Evolutionary conservation across 768 basidiomycete genomes (phyloP), one percentile per base, ranked within the genome.

Genomic region (Suillus plorans): DNA sequence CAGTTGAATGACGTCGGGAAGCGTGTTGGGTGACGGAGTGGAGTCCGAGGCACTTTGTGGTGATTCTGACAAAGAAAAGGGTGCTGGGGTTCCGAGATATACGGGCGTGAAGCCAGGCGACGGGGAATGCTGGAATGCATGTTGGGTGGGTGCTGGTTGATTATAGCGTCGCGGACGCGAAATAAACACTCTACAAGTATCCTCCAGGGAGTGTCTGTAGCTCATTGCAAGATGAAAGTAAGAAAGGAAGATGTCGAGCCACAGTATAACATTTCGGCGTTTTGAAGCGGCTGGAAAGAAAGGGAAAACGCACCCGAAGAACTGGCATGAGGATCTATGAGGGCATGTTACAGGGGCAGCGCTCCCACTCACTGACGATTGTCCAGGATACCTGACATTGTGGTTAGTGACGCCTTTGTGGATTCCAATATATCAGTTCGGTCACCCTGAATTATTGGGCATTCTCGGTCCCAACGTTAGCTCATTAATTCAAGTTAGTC

Each of bases 151-250:
- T 36, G 56, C 61, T 20, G 37, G 47, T 55, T 62, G 61, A n/a
- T 55, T 20, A 28, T 60, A 39, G 20, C 55, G 55, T 59, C 45
- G 55, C 55, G 55, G 55, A 62, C 69, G 74, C 18, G 75, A 73
- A 41, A 76, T 62, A 55, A 75, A 73, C 10, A 76, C 42, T 61
- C 67, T 62, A 67, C 76, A 76, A 0, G 72, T 68, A 60, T 76
- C 75, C 60, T 74, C 76, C 61, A 76, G 73, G 63, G 76, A 78
- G 53, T 52, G 64, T 53, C 63, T 70, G 62, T 66, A 68, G 64
- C 25, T 63, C 75, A 76, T 77, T 66, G 69, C 16, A 31, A 60
- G 49, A 55, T 25, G 41, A 64, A 60, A 66, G 71, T 68, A 42
- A 62, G 59, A 67, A 52, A 59, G 55, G 37, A 62, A 62, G 56